Percentiles rank a stretch among this genome's conserved stretches.
Evolutionary conservation across 2,329 filamentous ascomycete species (phyloP).

Genomic region (Phialophora expanda): DNA sequence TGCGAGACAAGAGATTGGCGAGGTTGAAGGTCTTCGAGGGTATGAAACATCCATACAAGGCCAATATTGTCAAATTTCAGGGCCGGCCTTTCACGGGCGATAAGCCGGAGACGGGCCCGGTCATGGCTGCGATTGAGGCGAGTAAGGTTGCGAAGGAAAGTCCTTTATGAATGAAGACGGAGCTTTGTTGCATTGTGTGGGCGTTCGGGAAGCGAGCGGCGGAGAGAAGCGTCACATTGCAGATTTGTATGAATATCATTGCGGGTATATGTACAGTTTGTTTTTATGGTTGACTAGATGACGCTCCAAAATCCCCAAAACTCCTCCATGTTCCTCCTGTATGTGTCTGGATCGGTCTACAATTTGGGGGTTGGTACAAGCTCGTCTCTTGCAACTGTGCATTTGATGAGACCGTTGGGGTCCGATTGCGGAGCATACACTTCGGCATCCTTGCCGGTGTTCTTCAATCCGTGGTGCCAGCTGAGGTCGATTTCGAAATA

Average conservation of each 20-base stretch:
- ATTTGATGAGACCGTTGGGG: constrained; percentile 95
- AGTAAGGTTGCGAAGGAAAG: constrained; percentile 18
- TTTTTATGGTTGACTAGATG: constrained; percentile 5
- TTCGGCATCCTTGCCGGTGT: constrained; percentile 93
- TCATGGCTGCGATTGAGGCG: constrained; percentile 35
- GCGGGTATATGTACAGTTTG: constrained; percentile 18
- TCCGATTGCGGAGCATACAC: constrained; percentile 92
- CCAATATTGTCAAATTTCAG: constrained; percentile 78
- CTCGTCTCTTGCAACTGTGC: constrained; percentile 66
- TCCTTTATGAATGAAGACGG: constrained; percentile 4
- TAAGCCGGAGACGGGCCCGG: constrained; percentile 22
- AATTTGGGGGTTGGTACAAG: constrained; percentile 7
- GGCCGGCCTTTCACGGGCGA: constrained; percentile 52
- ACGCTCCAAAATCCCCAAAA: not conserved
- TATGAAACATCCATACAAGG: constrained; percentile 85
- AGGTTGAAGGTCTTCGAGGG: constrained; percentile 96
- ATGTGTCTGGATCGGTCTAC: constrained; percentile 22
- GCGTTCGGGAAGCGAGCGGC: constrained; percentile 2
- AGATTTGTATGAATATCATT: constrained; percentile 31
- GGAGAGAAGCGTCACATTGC: not conserved
- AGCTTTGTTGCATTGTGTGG: constrained; percentile 19
- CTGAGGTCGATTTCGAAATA: constrained; percentile 97
- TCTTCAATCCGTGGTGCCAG: constrained; percentile 95
- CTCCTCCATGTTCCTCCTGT: constrained; percentile 28
- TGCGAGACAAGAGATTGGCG: constrained; percentile 84